Evolutionary conservation across 2,329 filamentous ascomycete genomes (phyloP), one percentile per base, ranked within the genome.

Genomic region (Simplicillium aogashimaense): DNA sequence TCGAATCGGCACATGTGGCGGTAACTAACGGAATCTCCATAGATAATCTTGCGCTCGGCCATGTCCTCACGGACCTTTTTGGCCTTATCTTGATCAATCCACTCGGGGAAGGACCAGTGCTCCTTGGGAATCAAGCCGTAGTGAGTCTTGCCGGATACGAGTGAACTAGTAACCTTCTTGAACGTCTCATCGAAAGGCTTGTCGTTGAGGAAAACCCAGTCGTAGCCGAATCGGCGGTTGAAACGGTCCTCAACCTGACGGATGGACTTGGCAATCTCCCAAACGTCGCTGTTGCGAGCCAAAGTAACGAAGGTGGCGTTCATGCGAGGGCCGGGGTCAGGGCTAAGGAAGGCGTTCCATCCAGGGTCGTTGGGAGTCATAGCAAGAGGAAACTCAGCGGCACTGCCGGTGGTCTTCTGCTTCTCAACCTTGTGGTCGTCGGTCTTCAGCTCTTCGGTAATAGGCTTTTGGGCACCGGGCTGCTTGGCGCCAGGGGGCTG

Each of bases 1-100:
- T 98, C 92, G 59, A 95, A 98, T 48, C 92, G 86, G 66, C 92
- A 98, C 92, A 98, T 98, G 72, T 98, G 94, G 47, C 92, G 81
- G 70, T 98, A 98, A 67, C 86, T 94, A 66, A 94, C 68, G 10
- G 88, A 95, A 64, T 97, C 92, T 45, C 92, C 92, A 59, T 98
- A 98, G 64, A 98, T 98, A 62, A 98, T 94, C 69, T 95, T 94
- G 59, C 82, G 80, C 60, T 86, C 76, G 42, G 78, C 80, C 92
- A 98, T 98, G 53, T 95, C 86, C 66, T 95, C 83, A 45, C 92
- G 85, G 45, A 92, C 88, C 63, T 86, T 84, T 56, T 78, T 77
- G 33, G 92, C 94, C 68, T 85, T 94, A 38, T 95, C 86, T 65
- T 95, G 84, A 59, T 98, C 92, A 55, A 98, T 98, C 74, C 82